These are phyloP conservation scores for Hapsidospora chrysogenum DNA, from an alignment of 495 filamentous ascomycete genomes.

Conservation along the genomic window DNA sequence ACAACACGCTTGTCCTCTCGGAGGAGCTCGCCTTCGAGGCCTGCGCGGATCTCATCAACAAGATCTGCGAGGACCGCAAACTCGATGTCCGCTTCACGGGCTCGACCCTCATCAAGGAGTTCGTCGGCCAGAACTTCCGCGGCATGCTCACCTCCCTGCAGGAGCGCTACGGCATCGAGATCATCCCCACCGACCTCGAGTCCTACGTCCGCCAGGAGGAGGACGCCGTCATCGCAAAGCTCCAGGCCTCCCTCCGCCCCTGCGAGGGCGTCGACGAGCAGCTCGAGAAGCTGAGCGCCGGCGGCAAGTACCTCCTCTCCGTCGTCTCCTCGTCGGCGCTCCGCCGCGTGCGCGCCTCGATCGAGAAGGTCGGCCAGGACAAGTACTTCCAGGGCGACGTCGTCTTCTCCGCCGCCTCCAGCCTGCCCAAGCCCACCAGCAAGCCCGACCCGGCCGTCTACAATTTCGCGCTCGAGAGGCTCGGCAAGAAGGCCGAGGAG, in stretches of 20 bases:
- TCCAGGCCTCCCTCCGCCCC: constrained; percentile 47
- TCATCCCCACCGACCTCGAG: constrained; percentile 52
- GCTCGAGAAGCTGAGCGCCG: constrained; percentile 44
- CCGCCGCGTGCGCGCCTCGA: constrained; percentile 58
- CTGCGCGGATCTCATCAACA: constrained; percentile 83
- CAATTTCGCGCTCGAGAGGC: constrained; percentile 55
- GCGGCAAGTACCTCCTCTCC: constrained; percentile 55
- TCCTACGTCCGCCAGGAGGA: constrained; percentile 65
- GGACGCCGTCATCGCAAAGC: constrained; percentile 68
- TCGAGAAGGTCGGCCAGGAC: constrained; percentile 68
- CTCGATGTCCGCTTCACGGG: constrained; percentile 55
- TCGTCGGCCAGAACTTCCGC: constrained; percentile 93
- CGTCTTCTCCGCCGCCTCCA: constrained; percentile 74
- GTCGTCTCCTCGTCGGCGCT: constrained; percentile 72
- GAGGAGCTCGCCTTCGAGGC: constrained; percentile 88
- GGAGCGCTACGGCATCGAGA: constrained; percentile 56
- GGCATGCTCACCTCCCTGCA: constrained; percentile 64
- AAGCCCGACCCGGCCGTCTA: constrained; percentile 96
- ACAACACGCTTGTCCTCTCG: constrained; percentile 92
- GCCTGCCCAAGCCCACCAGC: constrained; percentile 57
- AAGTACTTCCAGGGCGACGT: constrained; percentile 60
- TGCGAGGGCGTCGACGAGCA: constrained; percentile 59
- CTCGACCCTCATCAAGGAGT: constrained; percentile 63
- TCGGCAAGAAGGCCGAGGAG: constrained; percentile 59
- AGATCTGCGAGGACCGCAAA: constrained; percentile 55